Evolutionary conservation across 2,329 filamentous ascomycete species (phyloP).

Genomic region (Aspergillus neotritici): DNA sequence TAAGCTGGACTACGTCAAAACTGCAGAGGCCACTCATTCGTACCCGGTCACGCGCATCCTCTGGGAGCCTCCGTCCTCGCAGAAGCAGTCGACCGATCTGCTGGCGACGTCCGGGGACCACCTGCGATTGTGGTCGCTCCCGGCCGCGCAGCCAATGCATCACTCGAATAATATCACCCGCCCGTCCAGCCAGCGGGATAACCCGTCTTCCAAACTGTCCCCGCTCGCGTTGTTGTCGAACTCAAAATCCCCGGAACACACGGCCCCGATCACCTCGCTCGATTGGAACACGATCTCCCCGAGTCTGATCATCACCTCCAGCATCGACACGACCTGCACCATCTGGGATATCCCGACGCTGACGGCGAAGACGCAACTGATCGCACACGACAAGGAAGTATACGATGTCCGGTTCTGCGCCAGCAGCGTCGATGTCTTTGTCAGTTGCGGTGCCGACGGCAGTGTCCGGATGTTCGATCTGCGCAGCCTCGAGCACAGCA

Average conservation of each 20-base stretch:
- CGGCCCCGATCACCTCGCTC: constrained; percentile 87
- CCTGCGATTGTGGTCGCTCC: constrained; percentile 86
- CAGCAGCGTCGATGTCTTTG: constrained; percentile 97
- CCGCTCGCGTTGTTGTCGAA: constrained; percentile 91
- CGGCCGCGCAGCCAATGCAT: constrained; percentile 56
- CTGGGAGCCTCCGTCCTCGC: constrained; percentile 91
- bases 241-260: constrained; percentile 97
- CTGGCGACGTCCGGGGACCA: constrained; percentile 94
- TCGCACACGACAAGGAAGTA: constrained; percentile 98
- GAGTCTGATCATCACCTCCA: constrained; percentile 95
- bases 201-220: constrained; percentile 72
- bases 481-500: constrained; percentile 92
- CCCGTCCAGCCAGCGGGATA: constrained; percentile 57
- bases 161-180: constrained; percentile 63
- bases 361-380: constrained; percentile 95
- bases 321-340: constrained; percentile 97
- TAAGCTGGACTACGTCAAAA: constrained; percentile 77
- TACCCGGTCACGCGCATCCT: constrained; percentile 93
- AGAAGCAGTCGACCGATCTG: constrained; percentile 92
- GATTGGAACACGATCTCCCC: constrained; percentile 98
- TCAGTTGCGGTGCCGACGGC: constrained; percentile 93
- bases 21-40: constrained; percentile 94
- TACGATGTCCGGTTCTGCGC: constrained; percentile 98
- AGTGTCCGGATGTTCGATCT: constrained; percentile 99
- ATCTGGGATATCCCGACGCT: constrained; percentile 99